phyloP scores from a whole-genome alignment of 768 basidiomycete species.

The Leccinum fibrillosum region DNA sequence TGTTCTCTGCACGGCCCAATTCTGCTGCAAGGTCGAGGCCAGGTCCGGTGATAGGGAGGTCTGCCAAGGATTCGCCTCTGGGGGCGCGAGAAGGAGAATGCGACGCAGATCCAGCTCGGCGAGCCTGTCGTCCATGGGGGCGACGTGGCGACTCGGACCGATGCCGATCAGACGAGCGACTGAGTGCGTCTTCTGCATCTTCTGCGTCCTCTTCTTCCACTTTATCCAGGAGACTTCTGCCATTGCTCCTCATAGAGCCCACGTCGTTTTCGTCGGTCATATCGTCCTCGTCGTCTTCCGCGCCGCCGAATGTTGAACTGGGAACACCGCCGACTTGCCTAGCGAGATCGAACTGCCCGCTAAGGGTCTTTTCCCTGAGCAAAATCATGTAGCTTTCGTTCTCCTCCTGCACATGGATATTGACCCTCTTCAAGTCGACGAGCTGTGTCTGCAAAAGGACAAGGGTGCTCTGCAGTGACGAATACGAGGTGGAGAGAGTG shows the following conservation, averaged over 20 bases:
- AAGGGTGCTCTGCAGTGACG: conserved; percentile 79
- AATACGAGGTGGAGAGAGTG: conserved; percentile 81
- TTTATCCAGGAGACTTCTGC: conserved; percentile 57
- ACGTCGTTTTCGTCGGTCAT: conserved; percentile 42
- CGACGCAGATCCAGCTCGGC: conserved; percentile 53
- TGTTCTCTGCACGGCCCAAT: conserved; percentile 87
- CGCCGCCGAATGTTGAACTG: conserved; percentile 39
- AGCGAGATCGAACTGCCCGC: conserved; percentile 79
- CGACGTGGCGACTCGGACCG: conserved; percentile 42
- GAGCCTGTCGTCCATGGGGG: conserved; percentile 41
- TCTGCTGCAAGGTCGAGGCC: conserved; percentile 90
- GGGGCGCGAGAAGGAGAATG: conserved; percentile 42
- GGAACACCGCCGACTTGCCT: conserved; percentile 57
- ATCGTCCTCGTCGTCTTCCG: conserved; percentile 31
- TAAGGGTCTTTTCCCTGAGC: conserved; percentile 85
- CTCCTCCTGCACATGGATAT: conserved; percentile 87
- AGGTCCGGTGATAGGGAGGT: conserved; percentile 83
- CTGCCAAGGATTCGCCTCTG: conserved; percentile 80
- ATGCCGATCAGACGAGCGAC: conserved; percentile 35
- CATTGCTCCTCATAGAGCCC: conserved; percentile 54
- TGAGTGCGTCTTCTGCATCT: conserved; percentile 43
- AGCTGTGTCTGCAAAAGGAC: conserved; percentile 83
- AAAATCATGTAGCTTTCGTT: conserved; percentile 97
- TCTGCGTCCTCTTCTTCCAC: conserved; percentile 51
- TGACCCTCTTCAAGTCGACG: conserved; percentile 83